Evolutionary conservation across 2,329 filamentous ascomycete species (phyloP), one percentile per base, ranked within the genome.

Genomic region (Exophiala phaeomuriformis): DNA sequence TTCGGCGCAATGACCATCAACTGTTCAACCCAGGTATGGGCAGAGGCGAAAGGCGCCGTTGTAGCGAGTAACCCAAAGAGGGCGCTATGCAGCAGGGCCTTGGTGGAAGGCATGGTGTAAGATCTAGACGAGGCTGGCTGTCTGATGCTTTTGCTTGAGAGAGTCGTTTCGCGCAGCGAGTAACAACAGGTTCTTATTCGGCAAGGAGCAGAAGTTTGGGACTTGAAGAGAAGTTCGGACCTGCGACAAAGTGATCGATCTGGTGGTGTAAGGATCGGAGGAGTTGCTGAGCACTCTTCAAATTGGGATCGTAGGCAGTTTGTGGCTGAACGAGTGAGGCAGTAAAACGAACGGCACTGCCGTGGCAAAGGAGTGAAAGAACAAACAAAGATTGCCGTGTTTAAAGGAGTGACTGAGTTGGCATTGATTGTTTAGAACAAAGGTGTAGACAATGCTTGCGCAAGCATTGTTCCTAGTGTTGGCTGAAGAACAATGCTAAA

Each of bases 1-100:
- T 89, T 86, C 30, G 80, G 68, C 49, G 82, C 80, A 67, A 96
- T 83, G 53, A 82, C 81, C 57, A 76, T 80, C 47, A 91, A 75
- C 64, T 84, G 76, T 70, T 96, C 90, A 45, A 91, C 78, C 90
- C 90, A 96, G 12, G 83, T 85, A 71, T 96, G 91, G 35, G 81
- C 84, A 30, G 58, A 54, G 27, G 65, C 60, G 30, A 56, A 33
- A 47, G 40, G 52, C 29, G 19, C 19, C 19, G 41, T 30, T 41
- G 51, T 41, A 35, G 55, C 50, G 47, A 59, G 52, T 53, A 59
- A 42, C 35, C 49, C 57, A 19, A 59, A 6, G 27, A 71, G 57
- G 33, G 66, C 53, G 43, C 63, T 56, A 39, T 71, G 49, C 30
- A 62, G 12, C 39, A 49, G 27, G 30, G 45, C 39, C 43, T 55